Conservation (phyloP, 2,329 filamentous ascomycete genomes). For the Neodidymelliopsis sp. region DNA sequence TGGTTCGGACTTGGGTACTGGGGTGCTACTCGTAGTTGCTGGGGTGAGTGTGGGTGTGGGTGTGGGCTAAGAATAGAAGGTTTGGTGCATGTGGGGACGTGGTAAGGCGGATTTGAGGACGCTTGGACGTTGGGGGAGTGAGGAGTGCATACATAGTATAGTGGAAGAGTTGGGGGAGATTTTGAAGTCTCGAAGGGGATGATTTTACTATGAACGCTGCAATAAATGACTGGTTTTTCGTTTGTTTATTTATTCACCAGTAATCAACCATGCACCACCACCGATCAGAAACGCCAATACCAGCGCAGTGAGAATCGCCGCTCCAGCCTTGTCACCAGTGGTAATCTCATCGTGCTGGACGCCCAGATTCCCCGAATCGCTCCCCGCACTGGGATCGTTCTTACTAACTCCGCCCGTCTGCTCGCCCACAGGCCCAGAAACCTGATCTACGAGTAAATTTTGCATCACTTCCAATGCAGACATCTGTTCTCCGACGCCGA, state of each 20-base stretch:
- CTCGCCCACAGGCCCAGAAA: constrained; percentile 53
- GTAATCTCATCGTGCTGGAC: constrained; percentile 52
- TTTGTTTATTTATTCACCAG: constrained; percentile 16
- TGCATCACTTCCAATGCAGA: constrained; percentile 63
- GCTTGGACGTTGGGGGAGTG: too few relatives aligned
- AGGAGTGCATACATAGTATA: too few relatives aligned
- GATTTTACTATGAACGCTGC: background rate
- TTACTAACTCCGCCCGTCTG: constrained; percentile 60
- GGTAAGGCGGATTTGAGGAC: too few relatives aligned
- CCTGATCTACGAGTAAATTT: constrained; percentile 50
- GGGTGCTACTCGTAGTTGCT: too few relatives aligned
- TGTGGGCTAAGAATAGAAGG: background rate
- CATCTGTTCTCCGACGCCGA: constrained; percentile 67
- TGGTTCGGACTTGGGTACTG: too few relatives aligned
- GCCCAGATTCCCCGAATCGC: constrained; percentile 34
- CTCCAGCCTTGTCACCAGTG: constrained; percentile 70
- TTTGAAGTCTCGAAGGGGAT: background rate
- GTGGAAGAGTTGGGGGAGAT: too few relatives aligned
- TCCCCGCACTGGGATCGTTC: constrained; percentile 54
- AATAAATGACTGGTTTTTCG: background rate
- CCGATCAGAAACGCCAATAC: constrained; percentile 62
- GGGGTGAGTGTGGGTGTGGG: too few relatives aligned
- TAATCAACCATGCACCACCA: constrained; percentile 61
- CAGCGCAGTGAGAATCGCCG: constrained; percentile 68
- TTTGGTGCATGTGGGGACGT: too few relatives aligned